Conservation (phyloP, 2,329 filamentous ascomycete species). For the Orbilia blumenaviensis region DNA sequence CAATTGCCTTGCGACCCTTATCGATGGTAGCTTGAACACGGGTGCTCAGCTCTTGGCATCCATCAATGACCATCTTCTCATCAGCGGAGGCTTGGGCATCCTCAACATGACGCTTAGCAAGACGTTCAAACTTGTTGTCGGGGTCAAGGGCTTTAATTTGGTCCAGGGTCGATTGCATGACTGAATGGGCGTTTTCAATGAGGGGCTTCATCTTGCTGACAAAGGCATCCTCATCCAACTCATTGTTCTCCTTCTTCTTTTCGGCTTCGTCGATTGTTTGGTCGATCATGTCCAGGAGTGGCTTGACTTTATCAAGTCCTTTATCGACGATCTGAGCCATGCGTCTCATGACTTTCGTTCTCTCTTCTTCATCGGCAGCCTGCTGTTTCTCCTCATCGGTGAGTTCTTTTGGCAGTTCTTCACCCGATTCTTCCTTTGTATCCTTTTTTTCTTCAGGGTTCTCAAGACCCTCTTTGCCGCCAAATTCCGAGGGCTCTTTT, state of each 20-base stretch:
- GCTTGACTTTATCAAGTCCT: slow-evolving; percentile 82
- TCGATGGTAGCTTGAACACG: slow-evolving; percentile 82
- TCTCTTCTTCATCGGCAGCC: slow-evolving; percentile 67
- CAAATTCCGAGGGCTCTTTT: slow-evolving; percentile 43
- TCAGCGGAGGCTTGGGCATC: slow-evolving; percentile 78
- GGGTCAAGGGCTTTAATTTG: slow-evolving; percentile 87
- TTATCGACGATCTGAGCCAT: slow-evolving; percentile 78
- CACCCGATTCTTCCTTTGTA: slow-evolving; percentile 54
- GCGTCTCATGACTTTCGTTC: slow-evolving; percentile 76
- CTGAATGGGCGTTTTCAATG: slow-evolving; percentile 83
- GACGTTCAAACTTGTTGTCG: slow-evolving; percentile 82
- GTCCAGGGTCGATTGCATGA: slow-evolving; percentile 86
- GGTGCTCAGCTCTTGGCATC: slow-evolving; percentile 74
- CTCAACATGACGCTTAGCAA: slow-evolving; percentile 82
- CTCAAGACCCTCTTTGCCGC: slow-evolving; percentile 66
- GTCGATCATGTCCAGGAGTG: slow-evolving; percentile 85
- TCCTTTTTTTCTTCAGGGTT: slow-evolving; percentile 68
- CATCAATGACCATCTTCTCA: slow-evolving; percentile 83
- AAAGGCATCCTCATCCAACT: slow-evolving; percentile 87
- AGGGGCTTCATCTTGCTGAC: slow-evolving; percentile 87
- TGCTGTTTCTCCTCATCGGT: slow-evolving; percentile 66
- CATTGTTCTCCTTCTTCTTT: slow-evolving; percentile 73
- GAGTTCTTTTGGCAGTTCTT: slow-evolving; percentile 59
- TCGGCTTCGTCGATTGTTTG: slow-evolving; percentile 84
- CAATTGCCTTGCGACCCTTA: slow-evolving; percentile 84